Percentiles rank a stretch among this genome's conserved stretches.
These are phyloP conservation scores for Gossypium aridum DNA, from an alignment of 441 rosid genomes.

Conservation along the genomic window DNA sequence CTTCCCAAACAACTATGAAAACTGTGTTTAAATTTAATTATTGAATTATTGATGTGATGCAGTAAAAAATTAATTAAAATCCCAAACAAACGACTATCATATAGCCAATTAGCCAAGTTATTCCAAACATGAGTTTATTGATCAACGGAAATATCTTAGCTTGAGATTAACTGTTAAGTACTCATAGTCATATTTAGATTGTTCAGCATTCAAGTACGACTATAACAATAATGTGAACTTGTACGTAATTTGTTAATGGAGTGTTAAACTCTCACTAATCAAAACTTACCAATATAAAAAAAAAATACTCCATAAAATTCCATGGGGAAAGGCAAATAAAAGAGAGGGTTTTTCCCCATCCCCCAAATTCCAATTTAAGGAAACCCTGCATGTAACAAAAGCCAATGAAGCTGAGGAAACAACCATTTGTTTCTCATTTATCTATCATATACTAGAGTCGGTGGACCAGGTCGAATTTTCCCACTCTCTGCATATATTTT, in stretches of 20 bases:
- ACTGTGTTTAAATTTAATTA: background rate
- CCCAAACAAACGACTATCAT: background rate
- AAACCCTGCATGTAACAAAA: no score
- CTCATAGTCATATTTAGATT: background rate
- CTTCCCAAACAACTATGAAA: background rate
- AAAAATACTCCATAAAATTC: background rate
- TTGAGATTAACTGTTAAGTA: background rate
- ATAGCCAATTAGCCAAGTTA: background rate
- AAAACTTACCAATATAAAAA: no score
- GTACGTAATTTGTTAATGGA: no score
- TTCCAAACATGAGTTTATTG: background rate
- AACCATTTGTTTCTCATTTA: background rate
- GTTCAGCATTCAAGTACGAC: background rate
- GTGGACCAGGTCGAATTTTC: background rate
- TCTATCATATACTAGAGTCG: background rate
- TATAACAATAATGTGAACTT: background rate
- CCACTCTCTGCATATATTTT: background rate
- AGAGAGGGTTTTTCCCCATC: background rate
- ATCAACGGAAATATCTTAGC: background rate
- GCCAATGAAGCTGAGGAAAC: background rate
- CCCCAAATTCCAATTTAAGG: background rate
- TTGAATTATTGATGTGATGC: background rate
- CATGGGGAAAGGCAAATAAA: background rate
- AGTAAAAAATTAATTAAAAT: background rate
- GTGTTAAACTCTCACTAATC: no score